Conservation (phyloP, 441 rosid genomes). For the Dalechampia spathulata region DNA sequence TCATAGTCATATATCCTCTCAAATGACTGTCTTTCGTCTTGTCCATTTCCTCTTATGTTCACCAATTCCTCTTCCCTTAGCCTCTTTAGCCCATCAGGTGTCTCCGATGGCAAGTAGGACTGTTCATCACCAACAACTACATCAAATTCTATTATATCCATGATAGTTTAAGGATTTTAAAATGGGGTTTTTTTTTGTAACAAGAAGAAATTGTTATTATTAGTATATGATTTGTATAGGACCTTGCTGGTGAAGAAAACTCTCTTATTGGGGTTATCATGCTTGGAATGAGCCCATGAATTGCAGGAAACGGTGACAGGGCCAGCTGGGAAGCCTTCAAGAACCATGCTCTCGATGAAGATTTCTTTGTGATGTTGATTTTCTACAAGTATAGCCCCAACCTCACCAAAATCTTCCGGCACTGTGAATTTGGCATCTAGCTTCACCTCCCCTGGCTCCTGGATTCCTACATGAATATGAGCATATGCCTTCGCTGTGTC, state of each 20-base stretch:
- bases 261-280: slow-evolving; percentile 31
- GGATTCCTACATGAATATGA: slow-evolving; percentile 22
- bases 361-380: slow-evolving; percentile 51
- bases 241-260: slow-evolving; percentile 57
- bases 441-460: slow-evolving; percentile 17
- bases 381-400: slow-evolving; percentile 47
- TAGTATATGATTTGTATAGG: too few species aligned
- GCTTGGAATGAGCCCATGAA: slow-evolving; percentile 53
- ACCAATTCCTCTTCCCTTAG: slow-evolving; percentile 41
- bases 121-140: background rate
- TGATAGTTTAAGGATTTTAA: too few species aligned
- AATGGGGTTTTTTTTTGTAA: too few species aligned
- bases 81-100: slow-evolving; percentile 44
- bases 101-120: slow-evolving; percentile 46
- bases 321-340: slow-evolving; percentile 34
- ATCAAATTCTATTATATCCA: too few species aligned
- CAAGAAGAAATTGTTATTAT: too few species aligned
- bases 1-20: slow-evolving; percentile 70
- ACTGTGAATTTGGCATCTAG: slow-evolving; percentile 39
- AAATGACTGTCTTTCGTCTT: slow-evolving; percentile 36
- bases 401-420: slow-evolving; percentile 43
- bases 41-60: slow-evolving; percentile 42
- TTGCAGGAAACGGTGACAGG: slow-evolving; percentile 31
- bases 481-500: slow-evolving; percentile 39
- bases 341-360: slow-evolving; percentile 31